Percentiles rank a stretch among this genome's conserved stretches.
These are phyloP conservation scores for Neurospora sp. DNA, from an alignment of 495 filamentous ascomycete species.

Conservation along the genomic window DNA sequence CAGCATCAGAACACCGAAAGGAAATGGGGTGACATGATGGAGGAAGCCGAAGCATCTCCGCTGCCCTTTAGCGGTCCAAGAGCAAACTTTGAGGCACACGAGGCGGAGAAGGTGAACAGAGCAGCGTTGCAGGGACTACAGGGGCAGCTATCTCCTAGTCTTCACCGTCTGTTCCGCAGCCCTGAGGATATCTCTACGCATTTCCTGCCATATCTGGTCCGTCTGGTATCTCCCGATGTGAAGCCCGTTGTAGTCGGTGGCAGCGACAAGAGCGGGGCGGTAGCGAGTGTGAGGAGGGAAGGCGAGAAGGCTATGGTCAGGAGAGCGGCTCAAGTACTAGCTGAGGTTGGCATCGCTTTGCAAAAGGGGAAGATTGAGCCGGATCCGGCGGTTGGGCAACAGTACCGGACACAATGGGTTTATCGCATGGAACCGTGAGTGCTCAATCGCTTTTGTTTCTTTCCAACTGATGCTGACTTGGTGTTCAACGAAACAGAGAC, in stretches of 20 bases:
- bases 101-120: conserved; percentile 59
- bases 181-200: conserved; percentile 65
- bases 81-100: conserved; percentile 70
- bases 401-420: conserved; percentile 55
- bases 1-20: conserved; percentile 22
- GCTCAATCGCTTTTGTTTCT: not conserved
- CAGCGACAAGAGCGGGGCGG: conserved; percentile 49
- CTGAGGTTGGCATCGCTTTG: conserved; percentile 67
- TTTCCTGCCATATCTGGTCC: conserved; percentile 70
- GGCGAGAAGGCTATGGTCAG: conserved; percentile 70
- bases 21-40: conserved; percentile 35
- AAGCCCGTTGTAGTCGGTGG: conserved; percentile 85
- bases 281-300: conserved; percentile 80
- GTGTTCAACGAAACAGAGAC: conserved; percentile 10
- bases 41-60: conserved; percentile 42
- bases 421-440: conserved; percentile 94
- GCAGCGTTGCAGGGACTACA: conserved; percentile 44
- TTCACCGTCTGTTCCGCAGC: conserved; percentile 68
- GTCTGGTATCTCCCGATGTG: conserved; percentile 77
- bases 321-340: conserved; percentile 70
- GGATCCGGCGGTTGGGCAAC: conserved; percentile 27
- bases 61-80: conserved; percentile 70
- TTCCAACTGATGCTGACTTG: not conserved
- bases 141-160: conserved; percentile 45
- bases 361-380: conserved; percentile 71